These are phyloP conservation scores for Aureobasidium sp. DNA, from an alignment of 2,329 filamentous ascomycete genomes.

Conservation along the genomic window DNA sequence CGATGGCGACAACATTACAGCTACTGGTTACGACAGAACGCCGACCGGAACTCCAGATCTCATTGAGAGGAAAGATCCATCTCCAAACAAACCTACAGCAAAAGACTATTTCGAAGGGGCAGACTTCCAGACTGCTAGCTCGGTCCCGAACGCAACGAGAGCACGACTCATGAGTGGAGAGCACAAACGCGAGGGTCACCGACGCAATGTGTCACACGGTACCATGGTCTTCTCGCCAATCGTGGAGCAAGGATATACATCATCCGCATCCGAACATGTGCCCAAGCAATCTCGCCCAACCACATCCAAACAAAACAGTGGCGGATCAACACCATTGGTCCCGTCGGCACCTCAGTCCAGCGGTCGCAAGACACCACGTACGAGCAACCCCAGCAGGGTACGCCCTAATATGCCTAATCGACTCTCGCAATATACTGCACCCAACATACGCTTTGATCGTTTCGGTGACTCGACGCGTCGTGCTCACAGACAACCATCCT, in stretches of 20 bases:
- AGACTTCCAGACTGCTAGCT: not conserved
- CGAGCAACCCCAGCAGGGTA: conserved; percentile 35
- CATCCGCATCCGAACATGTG: conserved; percentile 11
- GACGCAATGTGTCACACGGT: conserved; percentile 68
- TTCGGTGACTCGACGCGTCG: conserved; percentile 16
- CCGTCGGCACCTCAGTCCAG: not conserved
- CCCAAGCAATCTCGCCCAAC: conserved; percentile 18
- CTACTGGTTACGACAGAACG: conserved; percentile 19
- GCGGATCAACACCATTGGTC: conserved; percentile 35
- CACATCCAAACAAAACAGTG: conserved; percentile 24
- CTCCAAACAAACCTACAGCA: not conserved
- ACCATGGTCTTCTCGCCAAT: conserved; percentile 79
- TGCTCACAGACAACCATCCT: conserved; percentile 48
- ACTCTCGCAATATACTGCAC: conserved; percentile 49
- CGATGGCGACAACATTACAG: conserved; percentile 53
- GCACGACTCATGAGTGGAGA: conserved; percentile 18
- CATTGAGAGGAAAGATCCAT: conserved; percentile 14
- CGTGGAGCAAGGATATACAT: conserved; percentile 26
- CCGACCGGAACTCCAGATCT: not conserved
- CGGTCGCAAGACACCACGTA: conserved; percentile 7
- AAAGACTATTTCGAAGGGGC: conserved; percentile 10
- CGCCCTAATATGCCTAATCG: conserved; percentile 51
- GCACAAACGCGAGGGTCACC: conserved; percentile 41
- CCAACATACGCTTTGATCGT: conserved; percentile 45
- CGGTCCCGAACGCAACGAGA: conserved; percentile 4